A percentile compares a stretch with the other conserved stretches of the same genome.
Conservation (phyloP, 2,329 filamentous ascomycete species). For the Alternaria gaisen region DNA sequence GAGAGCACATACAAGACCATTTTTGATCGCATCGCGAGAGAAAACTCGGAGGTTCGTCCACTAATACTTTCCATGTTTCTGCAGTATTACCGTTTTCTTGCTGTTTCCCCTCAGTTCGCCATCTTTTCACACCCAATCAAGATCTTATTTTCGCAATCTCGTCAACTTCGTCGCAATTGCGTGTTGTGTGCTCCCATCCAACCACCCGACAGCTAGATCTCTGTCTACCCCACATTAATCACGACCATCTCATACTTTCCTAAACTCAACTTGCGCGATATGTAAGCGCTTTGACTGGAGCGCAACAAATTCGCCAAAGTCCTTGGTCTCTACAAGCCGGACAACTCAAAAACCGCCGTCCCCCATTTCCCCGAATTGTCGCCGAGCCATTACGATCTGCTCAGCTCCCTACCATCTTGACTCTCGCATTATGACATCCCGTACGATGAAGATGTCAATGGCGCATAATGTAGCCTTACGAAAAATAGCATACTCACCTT, state of each 20-base stretch:
- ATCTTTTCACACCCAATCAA: background rate
- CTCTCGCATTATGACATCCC: background rate
- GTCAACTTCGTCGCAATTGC: slow-evolving; percentile 23
- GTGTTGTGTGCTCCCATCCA: slow-evolving; percentile 20
- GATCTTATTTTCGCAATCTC: slow-evolving; percentile 5
- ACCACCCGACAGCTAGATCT: background rate
- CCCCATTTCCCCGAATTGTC: background rate
- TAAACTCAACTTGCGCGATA: background rate
- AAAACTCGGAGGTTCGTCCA: slow-evolving; percentile 74
- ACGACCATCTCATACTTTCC: background rate
- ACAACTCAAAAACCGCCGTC: background rate
- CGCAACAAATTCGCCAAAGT: background rate
- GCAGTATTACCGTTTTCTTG: background rate
- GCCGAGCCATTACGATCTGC: background rate
- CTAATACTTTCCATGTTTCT: slow-evolving; percentile 17
- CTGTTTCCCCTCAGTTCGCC: background rate
- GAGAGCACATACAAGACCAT: slow-evolving; percentile 79
- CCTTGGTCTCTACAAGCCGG: background rate
- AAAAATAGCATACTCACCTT: slow-evolving; percentile 30
- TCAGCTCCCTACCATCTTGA: background rate
- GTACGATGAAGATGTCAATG: background rate
- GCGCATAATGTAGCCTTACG: background rate
- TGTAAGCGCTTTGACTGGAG: background rate
- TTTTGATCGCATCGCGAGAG: slow-evolving; percentile 76
- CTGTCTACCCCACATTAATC: background rate